These are phyloP conservation scores for Platismatia glauca DNA, from an alignment of 495 filamentous ascomycete species.

Conservation along the genomic window DNA sequence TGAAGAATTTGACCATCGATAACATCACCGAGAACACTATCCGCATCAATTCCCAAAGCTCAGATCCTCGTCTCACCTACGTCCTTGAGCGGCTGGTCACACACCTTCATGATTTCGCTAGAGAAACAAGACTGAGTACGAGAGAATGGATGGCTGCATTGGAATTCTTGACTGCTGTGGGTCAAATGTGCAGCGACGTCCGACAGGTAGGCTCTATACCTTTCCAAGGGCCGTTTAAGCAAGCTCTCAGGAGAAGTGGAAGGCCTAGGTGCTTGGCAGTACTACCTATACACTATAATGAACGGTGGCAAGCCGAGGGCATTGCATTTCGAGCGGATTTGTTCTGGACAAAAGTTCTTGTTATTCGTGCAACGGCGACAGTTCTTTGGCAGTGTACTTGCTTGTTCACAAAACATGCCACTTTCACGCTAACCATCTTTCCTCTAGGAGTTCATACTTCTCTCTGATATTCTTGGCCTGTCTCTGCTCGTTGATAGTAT, in stretches of 20 bases:
- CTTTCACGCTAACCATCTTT: neutral
- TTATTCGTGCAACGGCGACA: neutral
- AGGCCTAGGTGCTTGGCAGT: neutral
- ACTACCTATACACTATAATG: neutral
- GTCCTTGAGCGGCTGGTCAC: constrained; percentile 64
- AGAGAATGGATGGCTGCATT: constrained; percentile 73
- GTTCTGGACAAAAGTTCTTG: neutral
- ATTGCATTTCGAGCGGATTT: neutral
- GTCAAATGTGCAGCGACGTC: constrained; percentile 62
- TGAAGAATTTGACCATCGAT: constrained; percentile 69
- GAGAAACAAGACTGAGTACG: constrained; percentile 69
- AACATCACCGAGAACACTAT: constrained; percentile 76
- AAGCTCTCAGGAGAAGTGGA: neutral
- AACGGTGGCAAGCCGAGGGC: neutral
- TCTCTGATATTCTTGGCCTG: constrained; percentile 83
- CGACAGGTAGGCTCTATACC: constrained; percentile 46
- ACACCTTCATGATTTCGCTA: constrained; percentile 75
- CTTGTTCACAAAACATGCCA: neutral
- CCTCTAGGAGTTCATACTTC: constrained; percentile 82
- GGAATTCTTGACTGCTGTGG: constrained; percentile 61
- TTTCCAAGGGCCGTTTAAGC: neutral
- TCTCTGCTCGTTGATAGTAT: constrained; percentile 85
- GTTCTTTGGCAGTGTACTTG: neutral
- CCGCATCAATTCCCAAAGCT: constrained; percentile 62
- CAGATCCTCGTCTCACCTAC: constrained; percentile 59